Base-by-base conservation (phyloP, 1,284 basidiomycete species). In the Phenoliferia sp. region DNA sequence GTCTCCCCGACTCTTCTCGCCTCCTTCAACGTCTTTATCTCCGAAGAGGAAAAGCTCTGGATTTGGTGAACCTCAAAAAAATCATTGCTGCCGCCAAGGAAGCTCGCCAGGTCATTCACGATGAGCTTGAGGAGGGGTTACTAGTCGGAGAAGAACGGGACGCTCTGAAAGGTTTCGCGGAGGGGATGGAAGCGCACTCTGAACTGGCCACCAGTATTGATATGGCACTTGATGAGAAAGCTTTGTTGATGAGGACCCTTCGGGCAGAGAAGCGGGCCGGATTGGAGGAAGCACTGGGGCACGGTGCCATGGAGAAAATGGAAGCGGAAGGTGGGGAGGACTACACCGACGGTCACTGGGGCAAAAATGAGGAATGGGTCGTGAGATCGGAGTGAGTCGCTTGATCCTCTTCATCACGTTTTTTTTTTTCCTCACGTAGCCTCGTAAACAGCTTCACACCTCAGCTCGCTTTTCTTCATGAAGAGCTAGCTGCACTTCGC, bases 1-100 rank as follows among this genome's bases (percentile, higher is more conserved):
- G 84, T 48, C 78, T 86, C 2, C 88, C 88, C 67, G 94, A 96
- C 78, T 84, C 86, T 2, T 84, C 85, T 59, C 87, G 93, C 19
- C 85, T 92, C 63, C 83, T 91, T 16, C 93, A 96, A 76, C 86
- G 85, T 64, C 89, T 95, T 19, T 59, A 58, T 75, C 80, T 88
- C 12, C 82, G 89, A 3, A 83, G 87, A 84, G 87, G 67, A 22
- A 85, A 86, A 68, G 80, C 85, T 16, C 81, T 80, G 63, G 92
- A 93, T 76, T 80, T 93, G 22, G 78, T 85, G 19, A 80, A 85
- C 2, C 83, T 93, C 56, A 84, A 84, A 68, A 81, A 81, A 34
- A 86, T 87, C 3, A 85, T 90, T 58, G 59, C 62, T 16, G 63
- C 62, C 22, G 65, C 72, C n/a, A 54, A 64, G 58, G 22, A 44